Evolutionary conservation across 148 eudicot genomes (phyloP).

Genomic region (Cornus suecica): DNA sequence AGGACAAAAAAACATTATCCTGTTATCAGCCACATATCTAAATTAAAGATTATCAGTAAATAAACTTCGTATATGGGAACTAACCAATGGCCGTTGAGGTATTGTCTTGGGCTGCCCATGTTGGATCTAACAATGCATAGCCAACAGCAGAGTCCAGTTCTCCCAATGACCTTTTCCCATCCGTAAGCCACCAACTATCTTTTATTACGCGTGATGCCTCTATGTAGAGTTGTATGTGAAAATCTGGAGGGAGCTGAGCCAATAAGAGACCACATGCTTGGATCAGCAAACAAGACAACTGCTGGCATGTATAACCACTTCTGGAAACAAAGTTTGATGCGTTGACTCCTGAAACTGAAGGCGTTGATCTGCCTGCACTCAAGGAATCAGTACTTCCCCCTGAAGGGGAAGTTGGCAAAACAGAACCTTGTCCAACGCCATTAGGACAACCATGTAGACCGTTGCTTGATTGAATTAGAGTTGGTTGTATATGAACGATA

Average conservation of each 20-base stretch:
- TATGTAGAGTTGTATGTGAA: slow-evolving; percentile 75
- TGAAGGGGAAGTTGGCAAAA: slow-evolving; percentile 92
- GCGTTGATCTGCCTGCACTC: slow-evolving; percentile 64
- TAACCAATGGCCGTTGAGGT: slow-evolving; percentile 94
- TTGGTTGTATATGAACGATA: slow-evolving; percentile 85
- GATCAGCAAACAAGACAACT: slow-evolving; percentile 88
- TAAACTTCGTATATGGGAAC: not conserved
- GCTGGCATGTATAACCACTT: slow-evolving; percentile 93
- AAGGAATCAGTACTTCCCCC: slow-evolving; percentile 97
- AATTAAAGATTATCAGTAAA: not conserved
- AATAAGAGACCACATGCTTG: slow-evolving; percentile 97
- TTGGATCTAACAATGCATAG: slow-evolving; percentile 92
- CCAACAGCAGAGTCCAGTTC: slow-evolving; percentile 89
- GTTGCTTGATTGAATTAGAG: slow-evolving; percentile 80
- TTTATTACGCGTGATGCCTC: slow-evolving; percentile 85
- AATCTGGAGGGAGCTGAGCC: slow-evolving; percentile 93
- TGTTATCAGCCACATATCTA: not conserved
- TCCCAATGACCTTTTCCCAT: slow-evolving; percentile 64
- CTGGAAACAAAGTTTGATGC: slow-evolving; percentile 73
- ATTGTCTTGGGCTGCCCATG: slow-evolving; percentile 96
- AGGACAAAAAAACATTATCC: not conserved
- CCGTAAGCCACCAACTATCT: slow-evolving; percentile 94
- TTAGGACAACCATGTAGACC: slow-evolving; percentile 67
- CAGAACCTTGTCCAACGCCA: slow-evolving; percentile 59
- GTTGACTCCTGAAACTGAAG: slow-evolving; percentile 67